Conservation (phyloP, 1,284 basidiomycete genomes). For the Fomitopsis betulina region DNA sequence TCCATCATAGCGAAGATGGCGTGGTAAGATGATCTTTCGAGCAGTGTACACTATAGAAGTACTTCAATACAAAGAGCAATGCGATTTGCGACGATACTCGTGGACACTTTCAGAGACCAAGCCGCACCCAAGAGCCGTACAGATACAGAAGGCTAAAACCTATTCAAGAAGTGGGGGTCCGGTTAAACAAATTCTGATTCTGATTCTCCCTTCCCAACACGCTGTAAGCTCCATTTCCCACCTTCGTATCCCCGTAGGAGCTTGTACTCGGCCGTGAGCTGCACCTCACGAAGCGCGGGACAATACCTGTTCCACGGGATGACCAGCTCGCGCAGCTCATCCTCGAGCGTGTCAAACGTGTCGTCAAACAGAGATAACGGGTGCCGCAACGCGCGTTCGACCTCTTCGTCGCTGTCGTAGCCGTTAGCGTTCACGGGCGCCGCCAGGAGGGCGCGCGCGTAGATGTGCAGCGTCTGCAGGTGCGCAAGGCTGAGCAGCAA, state of each 20-base stretch:
- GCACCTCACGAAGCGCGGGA: slow-evolving; percentile 21
- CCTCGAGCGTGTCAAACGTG: slow-evolving; percentile 19
- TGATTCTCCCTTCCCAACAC: background rate
- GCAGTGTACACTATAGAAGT: too few relatives aligned
- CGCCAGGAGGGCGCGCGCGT: slow-evolving; percentile 8
- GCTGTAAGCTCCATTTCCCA: slow-evolving; percentile 6
- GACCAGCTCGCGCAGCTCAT: slow-evolving; percentile 25
- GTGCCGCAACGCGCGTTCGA: slow-evolving; percentile 8
- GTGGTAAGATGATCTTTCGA: too few relatives aligned
- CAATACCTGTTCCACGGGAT: slow-evolving; percentile 27
- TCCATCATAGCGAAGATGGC: too few relatives aligned
- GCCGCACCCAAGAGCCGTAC: too few relatives aligned
- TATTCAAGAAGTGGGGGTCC: too few relatives aligned
- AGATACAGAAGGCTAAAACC: too few relatives aligned
- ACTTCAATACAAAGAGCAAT: too few relatives aligned
- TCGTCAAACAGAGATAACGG: slow-evolving; percentile 19
- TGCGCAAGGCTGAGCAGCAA: slow-evolving; percentile 19
- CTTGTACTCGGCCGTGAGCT: slow-evolving; percentile 18
- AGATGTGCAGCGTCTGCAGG: slow-evolving; percentile 23
- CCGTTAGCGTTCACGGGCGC: background rate
- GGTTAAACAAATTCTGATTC: background rate
- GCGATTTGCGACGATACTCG: too few relatives aligned
- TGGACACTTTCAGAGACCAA: too few relatives aligned
- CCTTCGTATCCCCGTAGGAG: slow-evolving; percentile 17
- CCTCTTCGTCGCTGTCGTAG: slow-evolving; percentile 2